These are phyloP conservation scores for Eutrema japonicum DNA, from an alignment of 345 rosid species.

Conservation along the genomic window DNA sequence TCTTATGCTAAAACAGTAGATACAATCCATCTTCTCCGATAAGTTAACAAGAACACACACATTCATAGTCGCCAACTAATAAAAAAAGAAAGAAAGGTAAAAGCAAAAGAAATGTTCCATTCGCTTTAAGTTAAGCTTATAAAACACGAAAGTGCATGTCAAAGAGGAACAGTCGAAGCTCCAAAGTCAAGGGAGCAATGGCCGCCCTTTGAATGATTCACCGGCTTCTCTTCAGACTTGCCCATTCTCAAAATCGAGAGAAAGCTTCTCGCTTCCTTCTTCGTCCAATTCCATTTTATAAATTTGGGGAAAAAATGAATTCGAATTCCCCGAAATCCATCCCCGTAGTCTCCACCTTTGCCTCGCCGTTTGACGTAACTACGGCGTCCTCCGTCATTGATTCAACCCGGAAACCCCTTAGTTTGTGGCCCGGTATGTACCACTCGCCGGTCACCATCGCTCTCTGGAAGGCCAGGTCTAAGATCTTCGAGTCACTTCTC, in stretches of 20 bases:
- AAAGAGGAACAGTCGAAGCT: constrained; percentile 11
- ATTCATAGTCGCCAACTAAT: too few relatives aligned
- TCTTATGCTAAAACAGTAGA: too few relatives aligned
- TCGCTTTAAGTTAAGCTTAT: background rate
- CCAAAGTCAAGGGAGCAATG: constrained; percentile 30
- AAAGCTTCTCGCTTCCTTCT: constrained; percentile 12
- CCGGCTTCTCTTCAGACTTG: constrained; percentile 23
- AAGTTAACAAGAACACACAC: too few relatives aligned
- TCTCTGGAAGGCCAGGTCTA: constrained; percentile 82
- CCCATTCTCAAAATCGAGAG: background rate
- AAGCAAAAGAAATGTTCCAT: constrained; percentile 3
- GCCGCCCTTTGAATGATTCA: constrained; percentile 35
- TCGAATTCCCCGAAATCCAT: constrained; percentile 51
- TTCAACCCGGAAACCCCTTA: constrained; percentile 64
- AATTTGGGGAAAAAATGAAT: constrained; percentile 35
- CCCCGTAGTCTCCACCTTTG: constrained; percentile 69
- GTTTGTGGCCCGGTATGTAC: constrained; percentile 92
- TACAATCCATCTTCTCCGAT: background rate
- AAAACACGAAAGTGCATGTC: background rate
- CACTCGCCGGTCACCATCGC: constrained; percentile 81
- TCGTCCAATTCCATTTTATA: background rate
- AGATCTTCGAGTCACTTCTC: constrained; percentile 68
- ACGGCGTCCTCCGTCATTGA: constrained; percentile 29
- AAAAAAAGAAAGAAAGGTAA: background rate
- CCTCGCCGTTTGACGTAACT: constrained; percentile 46